Evolutionary conservation across 1,284 basidiomycete genomes (phyloP).

Genomic region (Irpex lacteus): DNA sequence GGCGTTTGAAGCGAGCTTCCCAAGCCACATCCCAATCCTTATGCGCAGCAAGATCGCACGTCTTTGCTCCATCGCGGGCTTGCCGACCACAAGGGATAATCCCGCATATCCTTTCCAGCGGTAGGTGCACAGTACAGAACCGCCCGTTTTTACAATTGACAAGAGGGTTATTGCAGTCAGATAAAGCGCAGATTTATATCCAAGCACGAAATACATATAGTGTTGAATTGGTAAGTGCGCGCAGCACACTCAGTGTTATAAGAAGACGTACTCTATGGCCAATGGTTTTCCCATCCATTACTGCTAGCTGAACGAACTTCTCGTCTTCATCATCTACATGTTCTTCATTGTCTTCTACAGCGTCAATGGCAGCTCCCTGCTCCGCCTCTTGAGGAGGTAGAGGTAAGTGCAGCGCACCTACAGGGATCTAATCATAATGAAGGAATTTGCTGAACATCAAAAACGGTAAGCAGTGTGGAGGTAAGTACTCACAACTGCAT

Average conservation of each 20-base stretch:
- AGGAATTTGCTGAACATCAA: no score
- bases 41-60: constrained; percentile 4
- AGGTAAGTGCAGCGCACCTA: no score
- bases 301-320: constrained; percentile 4
- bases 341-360: no score
- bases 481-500: not conserved
- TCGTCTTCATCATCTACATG: not conserved
- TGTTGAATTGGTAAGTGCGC: not conserved
- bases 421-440: no score
- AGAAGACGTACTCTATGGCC: constrained; percentile 4
- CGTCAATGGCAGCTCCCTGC: no score
- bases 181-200: constrained; percentile 6
- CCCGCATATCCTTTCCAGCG: not conserved
- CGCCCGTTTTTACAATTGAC: constrained; percentile 8
- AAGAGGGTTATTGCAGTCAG: not conserved
- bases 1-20: not conserved
- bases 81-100: constrained; percentile 1
- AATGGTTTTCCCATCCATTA: constrained; percentile 9
- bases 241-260: no score
- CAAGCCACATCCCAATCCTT: not conserved
- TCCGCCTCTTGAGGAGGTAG: no score
- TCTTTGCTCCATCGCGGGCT: not conserved
- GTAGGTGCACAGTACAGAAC: constrained; percentile 1
- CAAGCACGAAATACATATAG: not conserved
- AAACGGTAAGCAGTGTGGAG: no score